These are phyloP conservation scores for Zygoascus sp. DNA, from an alignment of 1,139 yeast genomes.

Conservation along the genomic window DNA sequence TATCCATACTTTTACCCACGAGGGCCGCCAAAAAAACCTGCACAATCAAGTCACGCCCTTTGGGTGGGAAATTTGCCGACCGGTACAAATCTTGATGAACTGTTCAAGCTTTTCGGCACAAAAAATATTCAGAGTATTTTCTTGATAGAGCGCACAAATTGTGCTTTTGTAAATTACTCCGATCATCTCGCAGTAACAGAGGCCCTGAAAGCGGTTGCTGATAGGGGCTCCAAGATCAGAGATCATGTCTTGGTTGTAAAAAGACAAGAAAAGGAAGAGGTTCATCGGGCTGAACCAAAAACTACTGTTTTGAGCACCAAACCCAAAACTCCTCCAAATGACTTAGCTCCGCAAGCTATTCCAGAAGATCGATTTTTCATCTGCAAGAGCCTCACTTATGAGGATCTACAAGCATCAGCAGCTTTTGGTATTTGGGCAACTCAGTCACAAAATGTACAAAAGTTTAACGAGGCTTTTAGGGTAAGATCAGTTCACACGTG, in stretches of 20 bases:
- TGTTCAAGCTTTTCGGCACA: constrained; percentile 37
- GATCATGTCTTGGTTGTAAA: constrained; percentile 36
- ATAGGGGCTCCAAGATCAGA: constrained; percentile 30
- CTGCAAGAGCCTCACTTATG: constrained; percentile 38
- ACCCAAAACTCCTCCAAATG: not conserved
- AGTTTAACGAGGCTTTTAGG: constrained; percentile 36
- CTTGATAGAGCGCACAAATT: constrained; percentile 37
- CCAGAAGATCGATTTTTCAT: constrained; percentile 34
- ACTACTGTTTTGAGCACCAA: constrained; percentile 5
- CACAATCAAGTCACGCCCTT: constrained; percentile 38
- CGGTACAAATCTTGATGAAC: constrained; percentile 33
- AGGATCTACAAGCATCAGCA: constrained; percentile 36
- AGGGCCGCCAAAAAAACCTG: constrained; percentile 35
- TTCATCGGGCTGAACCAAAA: not conserved
- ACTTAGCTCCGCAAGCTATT: not conserved
- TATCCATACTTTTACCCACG: constrained; percentile 19
- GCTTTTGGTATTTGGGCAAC: constrained; percentile 38
- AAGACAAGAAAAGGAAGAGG: constrained; percentile 10
- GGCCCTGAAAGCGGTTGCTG: constrained; percentile 28
- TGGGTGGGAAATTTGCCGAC: constrained; percentile 43
- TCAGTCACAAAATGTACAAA: constrained; percentile 37
- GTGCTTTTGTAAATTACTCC: constrained; percentile 40
- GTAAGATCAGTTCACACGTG: constrained; percentile 6
- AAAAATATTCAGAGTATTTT: constrained; percentile 36
- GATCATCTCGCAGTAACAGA: constrained; percentile 31